Evolutionary conservation across 345 rosid genomes (phyloP).

Genomic region (Citrus trifoliata): DNA sequence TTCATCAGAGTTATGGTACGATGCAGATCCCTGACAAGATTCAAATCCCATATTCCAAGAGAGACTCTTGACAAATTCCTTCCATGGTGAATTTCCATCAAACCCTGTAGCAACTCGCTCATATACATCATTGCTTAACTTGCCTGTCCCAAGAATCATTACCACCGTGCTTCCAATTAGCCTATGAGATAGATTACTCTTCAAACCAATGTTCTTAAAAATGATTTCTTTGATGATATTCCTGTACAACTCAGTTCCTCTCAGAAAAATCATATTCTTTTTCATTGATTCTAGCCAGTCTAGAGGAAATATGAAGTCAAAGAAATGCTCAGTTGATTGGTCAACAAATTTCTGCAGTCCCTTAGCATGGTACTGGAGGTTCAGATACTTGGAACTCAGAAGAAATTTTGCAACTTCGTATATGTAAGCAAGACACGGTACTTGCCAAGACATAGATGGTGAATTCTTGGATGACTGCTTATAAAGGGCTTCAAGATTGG

Average conservation of each 20-base stretch:
- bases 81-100: constrained; percentile 27
- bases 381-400: constrained; percentile 9
- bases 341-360: constrained; percentile 8
- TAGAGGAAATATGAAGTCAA: constrained; percentile 30
- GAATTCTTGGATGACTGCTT: constrained; percentile 6
- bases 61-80: constrained; percentile 23
- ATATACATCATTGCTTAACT: neutral
- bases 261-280: constrained; percentile 27
- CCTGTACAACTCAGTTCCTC: constrained; percentile 24
- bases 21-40: neutral
- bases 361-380: neutral
- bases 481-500: constrained; percentile 24
- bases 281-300: constrained; percentile 31
- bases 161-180: constrained; percentile 32
- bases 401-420: constrained; percentile 38
- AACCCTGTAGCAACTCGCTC: constrained; percentile 4
- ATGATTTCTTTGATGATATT: constrained; percentile 24
- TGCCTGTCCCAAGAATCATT: constrained; percentile 42
- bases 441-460: constrained; percentile 17
- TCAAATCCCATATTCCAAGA: neutral
- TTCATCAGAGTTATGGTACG: neutral
- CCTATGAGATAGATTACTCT: constrained; percentile 13
- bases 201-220: no score
- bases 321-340: constrained; percentile 15
- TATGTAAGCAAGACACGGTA: constrained; percentile 19